Base-by-base conservation (phyloP, 2,329 filamentous ascomycete species). In the Anisogramma anomala region DNA sequence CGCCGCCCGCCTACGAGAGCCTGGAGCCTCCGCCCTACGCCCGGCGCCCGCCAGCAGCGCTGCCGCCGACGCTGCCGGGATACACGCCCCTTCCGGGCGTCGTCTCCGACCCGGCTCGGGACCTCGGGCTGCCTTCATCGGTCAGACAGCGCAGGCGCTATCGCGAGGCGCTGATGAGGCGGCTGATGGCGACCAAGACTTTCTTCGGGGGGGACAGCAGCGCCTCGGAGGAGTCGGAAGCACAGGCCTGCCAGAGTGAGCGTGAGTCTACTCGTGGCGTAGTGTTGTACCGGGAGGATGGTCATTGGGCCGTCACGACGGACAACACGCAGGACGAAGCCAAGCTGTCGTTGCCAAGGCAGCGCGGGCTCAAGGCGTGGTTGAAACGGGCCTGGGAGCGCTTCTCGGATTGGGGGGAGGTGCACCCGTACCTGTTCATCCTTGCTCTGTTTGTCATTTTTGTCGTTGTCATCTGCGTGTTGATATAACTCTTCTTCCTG, bases 391-490 rank as follows among this genome's bases (percentile, higher is more conserved):
- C 28, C 3, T 43, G 41, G 41, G 25, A 6, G 7, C 14, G 14
- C 7, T 22, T 35, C 3, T 25, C 30, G 36, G 36, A 42, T 17
- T 42, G 37, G 22, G 19, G 22, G 9, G 30, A 15, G 13, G 40
- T 38, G n/a, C 34, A 42, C 17, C 40, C 40, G 4, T 32, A n/a
- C 6, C 17, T 42, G 27, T 42, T 42, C n/a, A 37, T 42, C 13
- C 13, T 42, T 13, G 40, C 40, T 1, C 6, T 38, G 8, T 42
- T 42, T 13, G n/a, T 33, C 8, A 33, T 42, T 33, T 11, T 42
- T n/a, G 36, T 42, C 3, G 34, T 42, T 31, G 40, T 36, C 1
- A 32, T 42, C 14, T 42, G 40, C 9, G 22, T 42, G 6, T 18
- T 42, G 40, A 42, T 42, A 10, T 42, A 42, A 17, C 7, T 14